Percentiles rank a stretch among this genome's conserved stretches.
phyloP scores from a whole-genome alignment of 2,329 filamentous ascomycete species.

The Sporothrix globosa region DNA sequence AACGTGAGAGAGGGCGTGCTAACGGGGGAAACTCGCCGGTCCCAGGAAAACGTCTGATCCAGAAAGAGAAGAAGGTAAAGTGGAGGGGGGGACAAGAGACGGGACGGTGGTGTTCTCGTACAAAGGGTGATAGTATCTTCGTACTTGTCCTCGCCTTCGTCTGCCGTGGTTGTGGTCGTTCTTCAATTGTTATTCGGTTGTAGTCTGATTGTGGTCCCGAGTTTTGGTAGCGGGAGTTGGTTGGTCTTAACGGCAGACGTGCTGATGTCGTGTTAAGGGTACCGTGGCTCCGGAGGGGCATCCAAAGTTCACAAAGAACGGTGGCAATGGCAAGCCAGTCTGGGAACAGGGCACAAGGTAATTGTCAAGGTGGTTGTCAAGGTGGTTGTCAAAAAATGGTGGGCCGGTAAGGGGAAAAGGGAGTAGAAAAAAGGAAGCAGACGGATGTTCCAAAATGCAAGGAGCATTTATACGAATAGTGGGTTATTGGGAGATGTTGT shows the following conservation, averaged over 20 bases:
- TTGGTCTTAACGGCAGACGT: neutral
- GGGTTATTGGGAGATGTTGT: neutral
- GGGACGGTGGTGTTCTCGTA: neutral
- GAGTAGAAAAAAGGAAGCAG: neutral
- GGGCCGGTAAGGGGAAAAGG: neutral
- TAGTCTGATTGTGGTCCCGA: neutral
- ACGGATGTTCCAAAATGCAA: neutral
- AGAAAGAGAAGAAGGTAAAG: neutral
- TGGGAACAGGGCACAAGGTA: slow-evolving; percentile 8
- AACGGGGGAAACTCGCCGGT: neutral
- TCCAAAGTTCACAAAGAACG: neutral
- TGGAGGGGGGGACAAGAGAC: neutral
- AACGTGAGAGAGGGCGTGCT: slow-evolving; percentile 5
- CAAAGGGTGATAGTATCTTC: neutral
- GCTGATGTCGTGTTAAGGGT: neutral
- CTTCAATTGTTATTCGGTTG: too few species aligned
- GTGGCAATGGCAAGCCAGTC: slow-evolving; percentile 19
- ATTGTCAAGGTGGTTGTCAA: neutral
- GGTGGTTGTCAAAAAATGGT: slow-evolving; percentile 1
- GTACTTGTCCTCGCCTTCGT: slow-evolving; percentile 1
- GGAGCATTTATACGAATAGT: slow-evolving; percentile 11
- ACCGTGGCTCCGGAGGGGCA: slow-evolving; percentile 6
- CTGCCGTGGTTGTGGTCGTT: neutral
- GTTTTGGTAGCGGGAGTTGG: neutral
- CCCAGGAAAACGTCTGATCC: slow-evolving; percentile 12